phyloP scores from a whole-genome alignment of 495 filamentous ascomycete genomes.

The Rhypophila decipiens region DNA sequence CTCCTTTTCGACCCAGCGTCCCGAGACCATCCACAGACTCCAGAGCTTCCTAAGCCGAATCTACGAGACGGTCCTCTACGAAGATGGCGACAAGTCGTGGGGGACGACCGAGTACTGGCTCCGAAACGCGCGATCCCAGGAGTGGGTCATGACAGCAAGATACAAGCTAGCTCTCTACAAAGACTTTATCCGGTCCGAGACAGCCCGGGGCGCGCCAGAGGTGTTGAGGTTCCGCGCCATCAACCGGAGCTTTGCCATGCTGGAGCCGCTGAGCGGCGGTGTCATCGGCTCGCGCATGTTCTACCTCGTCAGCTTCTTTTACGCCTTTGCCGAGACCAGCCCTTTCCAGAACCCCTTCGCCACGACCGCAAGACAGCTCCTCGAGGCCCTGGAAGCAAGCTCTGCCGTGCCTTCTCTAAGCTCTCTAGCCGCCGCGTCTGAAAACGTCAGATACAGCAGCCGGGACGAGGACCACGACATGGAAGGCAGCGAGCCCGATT shows the following conservation, averaged over 20 bases:
- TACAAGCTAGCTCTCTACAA: conserved; percentile 15
- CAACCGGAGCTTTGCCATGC: conserved; percentile 15
- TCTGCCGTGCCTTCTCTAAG: background rate
- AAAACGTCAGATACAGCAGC: background rate
- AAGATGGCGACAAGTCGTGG: conserved; percentile 18
- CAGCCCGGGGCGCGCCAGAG: background rate
- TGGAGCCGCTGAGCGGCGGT: conserved; percentile 10
- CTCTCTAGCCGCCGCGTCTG: background rate
- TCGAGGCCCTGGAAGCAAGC: background rate
- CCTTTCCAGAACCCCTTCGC: conserved; percentile 8
- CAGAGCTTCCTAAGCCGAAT: conserved; percentile 7
- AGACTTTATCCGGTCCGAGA: background rate
- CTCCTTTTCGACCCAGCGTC: background rate
- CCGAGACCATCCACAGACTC: conserved; percentile 3
- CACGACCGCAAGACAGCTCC: conserved; percentile 4
- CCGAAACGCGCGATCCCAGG: conserved; percentile 9
- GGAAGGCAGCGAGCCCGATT: background rate
- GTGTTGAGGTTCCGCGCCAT: conserved; percentile 4
- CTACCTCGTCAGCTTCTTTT: conserved; percentile 14
- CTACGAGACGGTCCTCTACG: conserved; percentile 14
- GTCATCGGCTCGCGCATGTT: conserved; percentile 12
- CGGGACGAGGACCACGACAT: background rate
- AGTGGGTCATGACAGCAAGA: conserved; percentile 17
- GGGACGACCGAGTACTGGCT: conserved; percentile 21
- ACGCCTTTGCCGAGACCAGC: conserved; percentile 2